These are phyloP conservation scores for Musa itinerans DNA, from an alignment of 176 grass and related monocot species.

Conservation along the genomic window DNA sequence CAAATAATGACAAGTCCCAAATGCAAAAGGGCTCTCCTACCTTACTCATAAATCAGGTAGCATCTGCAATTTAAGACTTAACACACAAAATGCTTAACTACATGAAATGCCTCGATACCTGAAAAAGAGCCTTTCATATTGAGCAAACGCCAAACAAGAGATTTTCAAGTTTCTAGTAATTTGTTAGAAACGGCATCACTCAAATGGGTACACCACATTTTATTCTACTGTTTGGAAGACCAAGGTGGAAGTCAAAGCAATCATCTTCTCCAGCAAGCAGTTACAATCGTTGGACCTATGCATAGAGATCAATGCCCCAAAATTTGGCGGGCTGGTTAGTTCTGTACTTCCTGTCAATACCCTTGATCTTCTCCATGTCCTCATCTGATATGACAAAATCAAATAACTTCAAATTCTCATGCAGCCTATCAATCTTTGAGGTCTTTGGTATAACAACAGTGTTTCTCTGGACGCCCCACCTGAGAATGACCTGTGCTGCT, in stretches of 20 bases:
- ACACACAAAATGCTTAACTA: too few species aligned
- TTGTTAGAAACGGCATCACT: too few species aligned
- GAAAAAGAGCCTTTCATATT: too few species aligned
- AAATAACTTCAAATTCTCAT: slow-evolving; percentile 59
- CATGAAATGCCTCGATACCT: too few species aligned
- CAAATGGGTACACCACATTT: too few species aligned
- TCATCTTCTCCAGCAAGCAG: not conserved
- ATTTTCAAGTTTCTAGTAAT: too few species aligned
- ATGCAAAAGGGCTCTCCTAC: too few species aligned
- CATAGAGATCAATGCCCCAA: slow-evolving; percentile 79
- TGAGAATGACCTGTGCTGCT: slow-evolving; percentile 48
- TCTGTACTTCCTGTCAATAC: slow-evolving; percentile 53
- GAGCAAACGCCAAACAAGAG: too few species aligned
- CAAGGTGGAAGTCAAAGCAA: not conserved
- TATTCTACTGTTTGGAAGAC: not conserved
- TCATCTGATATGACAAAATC: slow-evolving; percentile 56
- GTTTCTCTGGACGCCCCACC: slow-evolving; percentile 86
- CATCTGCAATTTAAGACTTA: too few species aligned
- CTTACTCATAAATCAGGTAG: too few species aligned
- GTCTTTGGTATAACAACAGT: slow-evolving; percentile 87
- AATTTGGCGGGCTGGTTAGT: slow-evolving; percentile 92
- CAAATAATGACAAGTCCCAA: too few species aligned
- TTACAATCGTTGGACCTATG: slow-evolving; percentile 18
- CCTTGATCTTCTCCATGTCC: slow-evolving; percentile 84
- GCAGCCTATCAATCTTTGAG: slow-evolving; percentile 59